These are phyloP conservation scores for Fraxinus quadrangulata DNA, from an alignment of 257 asterid species.

Conservation along the genomic window DNA sequence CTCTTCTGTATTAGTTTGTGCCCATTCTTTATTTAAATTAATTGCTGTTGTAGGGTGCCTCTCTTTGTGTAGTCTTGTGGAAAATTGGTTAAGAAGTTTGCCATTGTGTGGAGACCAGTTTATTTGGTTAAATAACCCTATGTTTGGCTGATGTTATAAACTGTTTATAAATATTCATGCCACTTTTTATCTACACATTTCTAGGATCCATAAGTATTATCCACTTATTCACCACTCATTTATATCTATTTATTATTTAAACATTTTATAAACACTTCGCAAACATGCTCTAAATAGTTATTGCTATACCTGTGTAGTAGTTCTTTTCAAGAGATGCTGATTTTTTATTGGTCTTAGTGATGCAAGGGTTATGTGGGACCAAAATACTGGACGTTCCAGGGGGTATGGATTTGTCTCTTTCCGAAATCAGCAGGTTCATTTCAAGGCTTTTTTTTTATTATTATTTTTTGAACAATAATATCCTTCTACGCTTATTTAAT, in stretches of 20 bases:
- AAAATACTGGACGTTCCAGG: conserved; percentile 82
- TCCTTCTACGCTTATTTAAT: background rate
- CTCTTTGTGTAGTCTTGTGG: background rate
- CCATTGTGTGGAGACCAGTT: background rate
- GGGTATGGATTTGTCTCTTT: conserved; percentile 56
- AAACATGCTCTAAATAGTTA: background rate
- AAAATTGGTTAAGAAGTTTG: background rate
- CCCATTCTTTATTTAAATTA: background rate
- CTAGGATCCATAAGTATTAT: no score
- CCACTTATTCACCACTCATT: no score
- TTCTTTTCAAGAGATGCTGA: background rate
- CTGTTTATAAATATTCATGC: no score
- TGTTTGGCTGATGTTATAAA: no score
- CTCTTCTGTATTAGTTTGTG: background rate
- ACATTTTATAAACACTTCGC: no score
- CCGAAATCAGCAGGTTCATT: conserved; percentile 48
- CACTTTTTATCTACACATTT: no score
- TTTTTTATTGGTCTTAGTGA: conserved; percentile 37
- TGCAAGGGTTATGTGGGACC: conserved; percentile 98
- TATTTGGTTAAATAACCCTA: background rate
- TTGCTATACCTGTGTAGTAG: background rate
- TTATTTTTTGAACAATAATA: background rate
- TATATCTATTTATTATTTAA: no score
- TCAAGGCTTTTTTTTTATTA: background rate
- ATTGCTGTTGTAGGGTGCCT: background rate